Percentiles rank a stretch among this genome's conserved stretches.
These are phyloP conservation scores for Saturnispora ahearnii DNA, from an alignment of 805 yeast species.

Conservation along the genomic window DNA sequence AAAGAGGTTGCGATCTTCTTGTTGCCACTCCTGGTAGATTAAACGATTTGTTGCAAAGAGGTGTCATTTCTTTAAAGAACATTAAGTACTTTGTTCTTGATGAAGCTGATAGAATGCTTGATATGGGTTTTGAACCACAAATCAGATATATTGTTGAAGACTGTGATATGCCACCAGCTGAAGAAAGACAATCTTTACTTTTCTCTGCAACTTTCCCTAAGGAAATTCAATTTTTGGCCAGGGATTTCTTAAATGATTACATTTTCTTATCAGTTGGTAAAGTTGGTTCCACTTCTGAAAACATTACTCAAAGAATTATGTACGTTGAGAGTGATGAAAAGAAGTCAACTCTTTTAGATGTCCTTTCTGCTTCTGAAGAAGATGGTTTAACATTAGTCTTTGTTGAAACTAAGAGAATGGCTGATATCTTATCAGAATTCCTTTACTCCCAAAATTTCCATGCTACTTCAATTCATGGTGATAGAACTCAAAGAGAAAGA, in stretches of 20 bases:
- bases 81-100: constrained; percentile 92
- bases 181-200: constrained; percentile 92
- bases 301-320: constrained; percentile 87
- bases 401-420: constrained; percentile 98
- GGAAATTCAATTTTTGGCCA: constrained; percentile 94
- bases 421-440: constrained; percentile 90
- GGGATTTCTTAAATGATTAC: constrained; percentile 93
- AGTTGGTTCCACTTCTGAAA: constrained; percentile 98
- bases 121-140: constrained; percentile 99
- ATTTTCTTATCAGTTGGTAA: constrained; percentile 96
- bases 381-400: constrained; percentile 84
- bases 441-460: constrained; percentile 83
- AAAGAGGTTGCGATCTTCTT: constrained; percentile 88
- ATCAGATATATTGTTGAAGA: constrained; percentile 96
- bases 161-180: constrained; percentile 93
- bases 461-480: constrained; percentile 99
- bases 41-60: constrained; percentile 92
- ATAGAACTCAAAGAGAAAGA: constrained; percentile 95
- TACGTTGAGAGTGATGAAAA: constrained; percentile 92
- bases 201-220: constrained; percentile 99
- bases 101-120: constrained; percentile 99
- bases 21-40: constrained; percentile 99
- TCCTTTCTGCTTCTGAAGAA: constrained; percentile 67
- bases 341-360: constrained; percentile 81
- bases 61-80: constrained; percentile 78